phyloP scores from a whole-genome alignment of 78 protist genomes.

The Dictyostelium purpureum region DNA sequence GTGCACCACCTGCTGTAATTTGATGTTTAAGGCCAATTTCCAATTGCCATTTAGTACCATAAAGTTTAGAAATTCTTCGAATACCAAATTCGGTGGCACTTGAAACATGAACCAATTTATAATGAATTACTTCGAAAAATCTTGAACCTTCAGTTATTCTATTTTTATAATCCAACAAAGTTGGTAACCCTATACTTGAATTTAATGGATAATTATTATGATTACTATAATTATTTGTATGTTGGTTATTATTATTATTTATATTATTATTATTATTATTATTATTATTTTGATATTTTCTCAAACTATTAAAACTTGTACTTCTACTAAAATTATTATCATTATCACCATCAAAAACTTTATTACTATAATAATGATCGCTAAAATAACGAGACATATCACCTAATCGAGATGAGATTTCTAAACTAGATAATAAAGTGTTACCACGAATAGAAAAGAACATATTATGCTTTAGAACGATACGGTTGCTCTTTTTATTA shows the following conservation, averaged over 20 bases:
- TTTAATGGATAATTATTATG: not conserved
- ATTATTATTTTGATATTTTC: not conserved
- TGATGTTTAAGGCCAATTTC: slow-evolving; percentile 58
- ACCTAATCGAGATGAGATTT: not conserved
- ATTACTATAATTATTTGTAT: not conserved
- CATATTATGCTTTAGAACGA: slow-evolving; percentile 26
- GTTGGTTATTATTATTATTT: not conserved
- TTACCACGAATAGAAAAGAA: slow-evolving; percentile 25
- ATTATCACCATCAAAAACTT: not conserved
- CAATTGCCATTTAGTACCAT: slow-evolving; percentile 16
- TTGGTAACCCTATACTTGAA: not conserved
- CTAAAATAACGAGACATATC: not conserved
- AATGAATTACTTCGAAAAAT: slow-evolving; percentile 37
- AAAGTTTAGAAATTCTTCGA: not conserved
- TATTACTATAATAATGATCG: not conserved
- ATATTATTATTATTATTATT: not conserved
- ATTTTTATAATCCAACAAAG: not conserved
- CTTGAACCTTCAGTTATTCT: slow-evolving; percentile 12
- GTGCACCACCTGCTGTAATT: not conserved
- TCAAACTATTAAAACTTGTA: not conserved
- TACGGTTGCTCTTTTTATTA: not conserved
- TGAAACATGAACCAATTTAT: slow-evolving; percentile 54
- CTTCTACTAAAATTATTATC: not conserved
- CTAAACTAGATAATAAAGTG: slow-evolving; percentile 41
- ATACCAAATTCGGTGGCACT: slow-evolving; percentile 49